phyloP scores from a whole-genome alignment of 768 basidiomycete species.

The Rhizopogon vulgaris region DNA sequence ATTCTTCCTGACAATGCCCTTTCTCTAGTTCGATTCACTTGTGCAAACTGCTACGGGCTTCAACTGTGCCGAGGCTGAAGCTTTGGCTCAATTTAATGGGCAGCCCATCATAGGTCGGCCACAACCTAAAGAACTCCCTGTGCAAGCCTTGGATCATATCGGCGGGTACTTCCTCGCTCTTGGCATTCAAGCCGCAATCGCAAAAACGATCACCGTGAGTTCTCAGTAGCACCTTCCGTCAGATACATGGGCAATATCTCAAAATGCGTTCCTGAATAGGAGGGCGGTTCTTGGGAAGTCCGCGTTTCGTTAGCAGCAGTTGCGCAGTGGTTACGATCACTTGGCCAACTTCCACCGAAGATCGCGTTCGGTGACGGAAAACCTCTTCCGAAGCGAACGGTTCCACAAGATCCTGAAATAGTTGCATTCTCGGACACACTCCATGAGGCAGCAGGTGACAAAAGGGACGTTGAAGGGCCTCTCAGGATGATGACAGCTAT shows the following conservation, averaged over 20 bases:
- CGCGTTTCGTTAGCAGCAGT: slow-evolving; percentile 53
- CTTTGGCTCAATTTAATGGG: slow-evolving; percentile 30
- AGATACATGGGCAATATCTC: background rate
- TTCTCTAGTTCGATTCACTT: slow-evolving; percentile 52
- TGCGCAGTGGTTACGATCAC: slow-evolving; percentile 49
- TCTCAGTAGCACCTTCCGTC: background rate
- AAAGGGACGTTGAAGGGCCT: slow-evolving; percentile 4
- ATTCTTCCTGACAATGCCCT: background rate
- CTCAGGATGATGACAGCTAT: slow-evolving; percentile 34
- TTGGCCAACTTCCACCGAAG: slow-evolving; percentile 39
- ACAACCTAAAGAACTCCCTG: slow-evolving; percentile 36
- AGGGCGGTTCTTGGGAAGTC: slow-evolving; percentile 57
- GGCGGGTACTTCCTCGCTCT: slow-evolving; percentile 55
- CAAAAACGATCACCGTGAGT: slow-evolving; percentile 43
- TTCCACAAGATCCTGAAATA: slow-evolving; percentile 35
- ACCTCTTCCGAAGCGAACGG: slow-evolving; percentile 31
- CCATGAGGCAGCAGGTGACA: slow-evolving; percentile 15
- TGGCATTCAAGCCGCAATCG: slow-evolving; percentile 51
- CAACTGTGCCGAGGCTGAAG: slow-evolving; percentile 50
- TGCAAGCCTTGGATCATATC: slow-evolving; percentile 57
- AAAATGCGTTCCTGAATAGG: slow-evolving; percentile 26
- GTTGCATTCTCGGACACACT: slow-evolving; percentile 24
- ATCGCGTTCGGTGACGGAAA: slow-evolving; percentile 35
- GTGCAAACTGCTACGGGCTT: slow-evolving; percentile 59
- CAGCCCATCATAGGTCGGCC: background rate